Evolutionary conservation across 148 eudicot genomes (phyloP), one percentile per base, ranked within the genome.

Genomic region (Rhododendron griersonianum): DNA sequence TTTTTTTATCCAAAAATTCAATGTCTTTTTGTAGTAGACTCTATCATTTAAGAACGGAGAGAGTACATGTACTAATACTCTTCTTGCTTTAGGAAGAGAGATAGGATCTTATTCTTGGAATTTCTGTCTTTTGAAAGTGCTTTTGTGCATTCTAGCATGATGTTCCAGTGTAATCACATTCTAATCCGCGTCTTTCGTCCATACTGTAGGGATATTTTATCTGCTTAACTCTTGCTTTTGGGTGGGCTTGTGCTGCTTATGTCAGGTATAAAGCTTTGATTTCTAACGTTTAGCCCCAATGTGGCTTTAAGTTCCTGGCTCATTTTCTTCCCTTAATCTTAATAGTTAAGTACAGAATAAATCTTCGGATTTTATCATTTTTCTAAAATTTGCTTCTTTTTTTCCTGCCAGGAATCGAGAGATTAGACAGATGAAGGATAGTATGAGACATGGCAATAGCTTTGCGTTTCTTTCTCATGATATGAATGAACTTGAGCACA

Each of bases 181-280:
- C 71, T 28, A 44, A 83, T 30, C 63, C 71, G 37, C 44, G 33
- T 78, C 67, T 87, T 71, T 39, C 45, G 7, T 84, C 85, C 69
- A 19, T 88, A 75, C 44, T 91, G 86, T 91, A 95, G 96, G 98
- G 98, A 88, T 93, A 90, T 88, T 6, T 91, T 23, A 94, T 95
- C 53, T 94, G 96, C 93, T 89, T 94, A 88, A 16, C 86, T 84
- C 94, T 95, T 84, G 98, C 98, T 87, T 37, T 91, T 85, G 98
- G 98, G 51, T 95, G 98, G 98, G 96, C 93, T 16, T 87, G 88
- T 86, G 98, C 98, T 85, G 91, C 98, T 61, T 91, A 93, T 93
- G 96, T 95, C 81, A 95, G 98, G 99, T 97, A 92, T 14, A 11
- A 85, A 78, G 10, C 63, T 83, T 16, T 82, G 18, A 37, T 48